Conservation (phyloP, 805 yeast genomes). For the Cyberlindnera galapagoensis region DNA sequence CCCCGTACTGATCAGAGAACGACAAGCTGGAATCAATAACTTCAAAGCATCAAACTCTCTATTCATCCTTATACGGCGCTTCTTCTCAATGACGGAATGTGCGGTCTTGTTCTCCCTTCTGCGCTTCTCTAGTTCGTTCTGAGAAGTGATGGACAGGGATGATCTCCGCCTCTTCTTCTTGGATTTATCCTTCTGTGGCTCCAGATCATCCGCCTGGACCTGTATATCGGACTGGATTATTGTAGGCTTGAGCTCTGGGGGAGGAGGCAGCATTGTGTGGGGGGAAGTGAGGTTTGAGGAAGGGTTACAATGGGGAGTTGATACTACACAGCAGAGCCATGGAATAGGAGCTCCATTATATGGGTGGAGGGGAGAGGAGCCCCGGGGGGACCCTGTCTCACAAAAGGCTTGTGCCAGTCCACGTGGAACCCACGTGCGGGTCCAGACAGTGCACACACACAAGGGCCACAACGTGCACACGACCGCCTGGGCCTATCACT, state of each 20-base stretch:
- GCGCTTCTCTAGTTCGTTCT: constrained; percentile 31
- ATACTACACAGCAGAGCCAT: too few species aligned
- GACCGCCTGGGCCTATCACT: too few species aligned
- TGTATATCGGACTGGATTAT: too few species aligned
- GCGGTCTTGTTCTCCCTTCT: constrained; percentile 46
- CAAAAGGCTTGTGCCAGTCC: too few species aligned
- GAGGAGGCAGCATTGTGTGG: constrained; percentile 31
- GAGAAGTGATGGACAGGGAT: constrained; percentile 20
- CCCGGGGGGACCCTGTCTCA: too few species aligned
- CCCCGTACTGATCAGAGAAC: constrained; percentile 28
- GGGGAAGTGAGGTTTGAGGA: constrained; percentile 11
- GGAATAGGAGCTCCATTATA: too few species aligned
- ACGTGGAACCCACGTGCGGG: too few species aligned
- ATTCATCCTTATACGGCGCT: constrained; percentile 72
- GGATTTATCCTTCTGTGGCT: constrained; percentile 7
- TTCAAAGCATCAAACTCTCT: constrained; percentile 79
- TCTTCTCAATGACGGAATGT: constrained; percentile 76
- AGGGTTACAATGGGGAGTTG: too few species aligned
- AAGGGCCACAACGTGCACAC: too few species aligned
- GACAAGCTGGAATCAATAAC: constrained; percentile 72
- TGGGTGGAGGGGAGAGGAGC: too few species aligned
- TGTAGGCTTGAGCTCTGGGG: constrained; percentile 41
- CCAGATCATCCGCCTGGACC: constrained; percentile 25
- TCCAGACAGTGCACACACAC: too few species aligned
- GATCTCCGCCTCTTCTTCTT: constrained; percentile 23